Base-by-base conservation (phyloP, 2,329 filamentous ascomycete genomes). In the Lasiodiplodia citricola region DNA sequence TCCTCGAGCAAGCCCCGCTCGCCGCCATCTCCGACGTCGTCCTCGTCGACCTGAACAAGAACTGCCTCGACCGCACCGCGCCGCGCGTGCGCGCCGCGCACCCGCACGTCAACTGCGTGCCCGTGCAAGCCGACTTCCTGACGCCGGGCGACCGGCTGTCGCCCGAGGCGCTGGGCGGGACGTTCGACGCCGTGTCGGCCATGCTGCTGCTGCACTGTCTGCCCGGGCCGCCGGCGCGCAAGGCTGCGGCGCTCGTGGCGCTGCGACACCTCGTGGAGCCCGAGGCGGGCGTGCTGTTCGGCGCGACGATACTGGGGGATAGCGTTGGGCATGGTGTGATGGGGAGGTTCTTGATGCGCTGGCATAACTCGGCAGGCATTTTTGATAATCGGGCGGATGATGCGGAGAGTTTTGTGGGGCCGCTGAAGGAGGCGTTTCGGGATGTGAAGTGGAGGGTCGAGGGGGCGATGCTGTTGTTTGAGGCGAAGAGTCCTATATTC, bases 321-420 rank as follows among this genome's bases (percentile, higher is more conserved):
- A 58, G 74, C 62, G 70, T 73, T 72, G 35, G 72, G 70, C 31
- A 78, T 70, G 67, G 73, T 72, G 64, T 73, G 74, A 71, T 71
- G 74, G 72, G 70, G 10, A 51, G 60, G 68, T 38, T 71, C 8
- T 55, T 79, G 5, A 71, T 81, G 67, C 73, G 69, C 23, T 63
- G 73, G 44, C 82, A 82, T 63, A 82, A 83, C 70, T 67, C 70
- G 35, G 70, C 74, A 10, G 75, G 78, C 2, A 67, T 82, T 1
- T 82, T 84, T 71, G 74, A 76, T 54, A 84, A 83, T 71, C 78
- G 74, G 72, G 74, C 76, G 0, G 83, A 84, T 66, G 76, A 66
- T 4, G 68, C 70, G 38, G 78, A 78, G 64, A 76, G 73, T 3
- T 73, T 83, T 35, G 76, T 78, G 57, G 69, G 71, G 18, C 80